Evolutionary conservation across 805 yeast species (phyloP).

Genomic region (Phaffomyces antillensis): DNA sequence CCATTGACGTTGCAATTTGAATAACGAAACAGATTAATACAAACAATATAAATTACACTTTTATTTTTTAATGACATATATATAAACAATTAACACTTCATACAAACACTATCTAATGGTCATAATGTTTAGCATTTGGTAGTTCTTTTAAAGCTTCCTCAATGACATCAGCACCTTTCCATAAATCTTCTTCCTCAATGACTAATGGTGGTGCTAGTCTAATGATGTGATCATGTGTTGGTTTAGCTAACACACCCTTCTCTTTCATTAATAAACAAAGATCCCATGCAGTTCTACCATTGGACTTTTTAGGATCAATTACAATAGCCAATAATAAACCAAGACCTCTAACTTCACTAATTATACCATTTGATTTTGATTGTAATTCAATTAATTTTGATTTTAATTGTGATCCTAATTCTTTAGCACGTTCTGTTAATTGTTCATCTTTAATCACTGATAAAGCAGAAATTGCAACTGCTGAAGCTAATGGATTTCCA

Average conservation of each 20-base stretch:
- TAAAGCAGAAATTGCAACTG: constrained; percentile 89
- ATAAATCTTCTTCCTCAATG: constrained; percentile 78
- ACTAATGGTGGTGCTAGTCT: constrained; percentile 95
- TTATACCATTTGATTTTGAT: constrained; percentile 45
- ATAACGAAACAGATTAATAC: no score
- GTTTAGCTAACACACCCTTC: constrained; percentile 88
- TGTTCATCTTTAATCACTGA: constrained; percentile 85
- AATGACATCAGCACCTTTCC: constrained; percentile 74
- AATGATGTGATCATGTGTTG: constrained; percentile 92
- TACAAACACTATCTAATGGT: not conserved
- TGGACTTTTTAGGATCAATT: constrained; percentile 74
- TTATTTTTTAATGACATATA: no score
- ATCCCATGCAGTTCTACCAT: constrained; percentile 95
- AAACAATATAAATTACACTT: no score
- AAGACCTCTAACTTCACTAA: constrained; percentile 52
- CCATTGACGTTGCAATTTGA: no score
- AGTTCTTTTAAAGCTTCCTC: constrained; percentile 46
- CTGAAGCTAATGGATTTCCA: constrained; percentile 92
- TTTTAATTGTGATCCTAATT: constrained; percentile 65
- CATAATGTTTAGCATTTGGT: constrained; percentile 40
- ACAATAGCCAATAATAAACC: constrained; percentile 90
- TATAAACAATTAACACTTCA: not conserved
- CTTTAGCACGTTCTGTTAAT: constrained; percentile 68
- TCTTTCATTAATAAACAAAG: constrained; percentile 84
- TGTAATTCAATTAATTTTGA: constrained; percentile 48